Evolutionary conservation across 2,329 filamentous ascomycete species (phyloP), one percentile per base, ranked within the genome.

Genomic region (Penicillium concentricum): DNA sequence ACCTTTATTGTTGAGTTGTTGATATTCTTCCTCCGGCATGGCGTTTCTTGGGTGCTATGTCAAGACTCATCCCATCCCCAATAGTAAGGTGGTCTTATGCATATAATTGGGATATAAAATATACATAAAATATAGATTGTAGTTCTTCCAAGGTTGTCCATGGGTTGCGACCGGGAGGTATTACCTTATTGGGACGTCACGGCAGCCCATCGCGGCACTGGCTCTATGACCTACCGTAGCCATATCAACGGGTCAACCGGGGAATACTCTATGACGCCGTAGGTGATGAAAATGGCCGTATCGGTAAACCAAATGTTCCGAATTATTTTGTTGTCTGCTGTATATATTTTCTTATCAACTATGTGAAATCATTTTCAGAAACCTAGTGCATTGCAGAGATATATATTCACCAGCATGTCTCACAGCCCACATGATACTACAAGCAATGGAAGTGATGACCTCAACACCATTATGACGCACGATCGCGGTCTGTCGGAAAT

Each of bases 241-340:
- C 4, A 18, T 18, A 22, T 15, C 4, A 16, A 44, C 57, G 59
- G 57, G 48, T 56, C 48, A 55, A 59, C 50, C 57, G 54, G 54
- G 42, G 54, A 42, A 52, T 28, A 15, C 30, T 55, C 47, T 30
- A 61, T 63, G 61, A 63, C 59, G 57, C 54, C 34, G 56, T 46
- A 43, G 24, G 8, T 30, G 32, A 52, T 26, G 22, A 52, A 43
- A 51, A 38, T 51, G 32, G 38, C 13, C 16, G 13, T 6, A 12
- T 18, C 10, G 4, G 4, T 24, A 39, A 39, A 49, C 30, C 16
- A 4, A 18, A 26, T 24, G 7, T 30, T 16, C 24, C 38, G 5
- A 34, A 51, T 4, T 7, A 6, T 32, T 28, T 42, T 16, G 15
- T n/a, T 1, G 9, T 22, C 39, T 24, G 22, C 6, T 20, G 3